These are phyloP conservation scores for Monascus purpureus DNA, from an alignment of 495 filamentous ascomycete species.

Conservation along the genomic window DNA sequence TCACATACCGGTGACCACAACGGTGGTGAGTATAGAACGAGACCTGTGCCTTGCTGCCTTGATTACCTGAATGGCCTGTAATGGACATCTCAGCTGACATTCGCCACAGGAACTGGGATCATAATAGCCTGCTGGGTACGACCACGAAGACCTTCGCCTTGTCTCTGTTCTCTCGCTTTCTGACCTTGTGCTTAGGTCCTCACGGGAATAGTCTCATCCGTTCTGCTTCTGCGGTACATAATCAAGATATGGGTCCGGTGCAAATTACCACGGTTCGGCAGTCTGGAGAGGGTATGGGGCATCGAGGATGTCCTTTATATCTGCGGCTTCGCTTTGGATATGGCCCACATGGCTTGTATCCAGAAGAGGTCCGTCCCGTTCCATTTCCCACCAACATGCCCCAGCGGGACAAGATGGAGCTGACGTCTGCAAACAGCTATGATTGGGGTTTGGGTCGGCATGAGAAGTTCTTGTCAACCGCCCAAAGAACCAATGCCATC, in stretches of 20 bases:
- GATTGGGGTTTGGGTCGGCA: slow-evolving; percentile 21
- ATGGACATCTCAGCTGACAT: too few relatives aligned
- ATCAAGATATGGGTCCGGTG: slow-evolving; percentile 24
- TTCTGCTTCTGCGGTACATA: slow-evolving; percentile 17
- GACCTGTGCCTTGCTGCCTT: too few relatives aligned
- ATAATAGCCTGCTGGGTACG: too few relatives aligned
- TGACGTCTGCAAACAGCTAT: slow-evolving; percentile 5
- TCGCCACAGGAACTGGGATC: too few relatives aligned
- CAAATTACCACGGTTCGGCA: slow-evolving; percentile 19
- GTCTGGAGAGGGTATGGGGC: slow-evolving; percentile 20
- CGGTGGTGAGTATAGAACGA: too few relatives aligned
- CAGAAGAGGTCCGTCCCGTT: slow-evolving; percentile 14
- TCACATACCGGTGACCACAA: too few relatives aligned
- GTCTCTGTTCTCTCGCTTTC: too few relatives aligned
- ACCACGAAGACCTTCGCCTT: too few relatives aligned
- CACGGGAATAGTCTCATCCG: slow-evolving; percentile 14
- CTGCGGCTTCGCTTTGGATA: slow-evolving; percentile 15
- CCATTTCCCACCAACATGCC: too few relatives aligned
- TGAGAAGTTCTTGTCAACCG: slow-evolving; percentile 11
- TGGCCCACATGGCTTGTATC: slow-evolving; percentile 19
- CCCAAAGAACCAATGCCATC: slow-evolving; percentile 12
- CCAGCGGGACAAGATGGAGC: too few relatives aligned
- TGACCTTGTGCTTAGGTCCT: too few relatives aligned
- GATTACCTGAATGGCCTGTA: too few relatives aligned
- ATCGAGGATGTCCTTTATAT: slow-evolving; percentile 22